Base-by-base conservation (phyloP, 2,329 filamentous ascomycete species). In the Cytospora schulzeri region DNA sequence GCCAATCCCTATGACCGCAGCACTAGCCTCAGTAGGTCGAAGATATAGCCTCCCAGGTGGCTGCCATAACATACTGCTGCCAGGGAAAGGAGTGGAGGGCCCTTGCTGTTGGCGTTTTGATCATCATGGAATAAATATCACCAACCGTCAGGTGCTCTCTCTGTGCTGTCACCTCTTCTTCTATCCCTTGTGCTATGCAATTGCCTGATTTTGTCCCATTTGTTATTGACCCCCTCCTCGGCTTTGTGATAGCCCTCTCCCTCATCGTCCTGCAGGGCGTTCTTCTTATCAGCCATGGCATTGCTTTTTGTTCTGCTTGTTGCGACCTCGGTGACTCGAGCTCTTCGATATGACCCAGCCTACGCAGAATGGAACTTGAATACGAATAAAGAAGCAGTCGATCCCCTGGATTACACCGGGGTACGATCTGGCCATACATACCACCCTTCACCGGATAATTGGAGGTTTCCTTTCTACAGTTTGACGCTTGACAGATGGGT, bases 401-500 rank as follows among this genome's bases (percentile, higher is more conserved):
- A 81, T 62, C 84, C 85, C 1, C 72, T 83, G 28, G 80, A 89
- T 41, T 89, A 88, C 71, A 82, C 76, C 69, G 82, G 85, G 64
- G 75, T 80, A 75, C 83, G 84, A 80, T 73, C 76, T 3, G 76
- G 82, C 63, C 85, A 86, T 68, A 75, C 71, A 6, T 88, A 84
- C 68, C 72, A 76, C 22, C 76, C 79, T 0, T 88, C 86, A 28
- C 87, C 86, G 0, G 75, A 77, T 0, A 87, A 85, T 68, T 89
- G 87, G 86, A 79, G 86, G 26, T 83, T 89, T 68, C 87, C 87
- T 0, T 84, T 88, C 69, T 89, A 89, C 72, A 87, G 84, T 22
- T 77, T 89, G 53, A 88, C 88, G 70, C 75, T 88, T 8, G 86
- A 89, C 72, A 77, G 85, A 67, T 88, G 85, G 69, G 85, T 86